Conservation (phyloP, 2,329 filamentous ascomycete genomes). For the Fusarium praegraminearum region DNA sequence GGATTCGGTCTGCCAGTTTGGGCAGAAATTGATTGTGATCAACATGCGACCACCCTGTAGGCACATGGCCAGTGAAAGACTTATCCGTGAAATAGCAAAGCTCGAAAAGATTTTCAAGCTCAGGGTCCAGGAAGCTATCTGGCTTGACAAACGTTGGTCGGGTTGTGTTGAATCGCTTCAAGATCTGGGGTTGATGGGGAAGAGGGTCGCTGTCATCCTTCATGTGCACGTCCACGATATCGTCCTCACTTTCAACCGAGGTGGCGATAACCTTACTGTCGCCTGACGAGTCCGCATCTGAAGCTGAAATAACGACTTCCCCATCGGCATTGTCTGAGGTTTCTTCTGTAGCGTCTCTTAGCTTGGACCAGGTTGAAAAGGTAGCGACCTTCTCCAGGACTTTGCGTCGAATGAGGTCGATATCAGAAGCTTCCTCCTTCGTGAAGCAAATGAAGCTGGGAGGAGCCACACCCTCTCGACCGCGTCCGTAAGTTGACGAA, state of each 20-base stretch:
- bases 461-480: conserved; percentile 53
- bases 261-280: conserved; percentile 79
- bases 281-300: conserved; percentile 73
- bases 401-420: conserved; percentile 83
- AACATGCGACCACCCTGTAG: conserved; percentile 75
- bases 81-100: conserved; percentile 73
- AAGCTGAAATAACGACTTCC: conserved; percentile 75
- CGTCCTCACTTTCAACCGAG: conserved; percentile 89
- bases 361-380: conserved; percentile 77
- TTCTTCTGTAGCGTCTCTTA: conserved; percentile 64
- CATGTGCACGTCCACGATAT: conserved; percentile 91
- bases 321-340: conserved; percentile 70
- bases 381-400: conserved; percentile 80
- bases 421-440: conserved; percentile 73
- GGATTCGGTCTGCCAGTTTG: conserved; percentile 61
- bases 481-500: conserved; percentile 49
- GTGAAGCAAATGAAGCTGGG: conserved; percentile 82
- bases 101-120: conserved; percentile 80
- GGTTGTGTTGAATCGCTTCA: conserved; percentile 62
- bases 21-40: conserved; percentile 70
- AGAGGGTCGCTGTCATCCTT: conserved; percentile 65
- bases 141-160: conserved; percentile 67
- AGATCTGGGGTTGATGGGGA: conserved; percentile 46
- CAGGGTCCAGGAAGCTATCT: conserved; percentile 69
- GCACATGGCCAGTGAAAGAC: conserved; percentile 66